Evolutionary conservation across 345 rosid species (phyloP).

Genomic region (Lepidium didymum): DNA sequence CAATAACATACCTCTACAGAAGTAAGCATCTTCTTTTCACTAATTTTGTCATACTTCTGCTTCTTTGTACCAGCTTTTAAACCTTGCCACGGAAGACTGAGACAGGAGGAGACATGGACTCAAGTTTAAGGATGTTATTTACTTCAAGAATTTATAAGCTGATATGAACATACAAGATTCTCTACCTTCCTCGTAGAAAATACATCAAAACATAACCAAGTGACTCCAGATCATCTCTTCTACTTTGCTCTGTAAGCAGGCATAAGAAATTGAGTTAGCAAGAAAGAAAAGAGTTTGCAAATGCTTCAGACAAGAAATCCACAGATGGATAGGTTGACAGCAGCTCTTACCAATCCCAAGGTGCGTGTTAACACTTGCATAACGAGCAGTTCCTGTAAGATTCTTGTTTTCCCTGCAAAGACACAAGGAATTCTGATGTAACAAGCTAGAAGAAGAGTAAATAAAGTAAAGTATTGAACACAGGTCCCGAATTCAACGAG

Average conservation of each 20-base stretch:
- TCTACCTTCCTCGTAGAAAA: constrained; percentile 90
- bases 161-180: constrained; percentile 2
- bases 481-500: background rate
- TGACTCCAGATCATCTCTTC: constrained; percentile 98
- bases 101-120: constrained; percentile 9
- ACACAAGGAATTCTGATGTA: background rate
- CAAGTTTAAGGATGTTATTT: background rate
- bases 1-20: constrained; percentile 61
- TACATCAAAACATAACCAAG: constrained; percentile 98
- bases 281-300: background rate
- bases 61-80: constrained; percentile 91
- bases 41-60: constrained; percentile 95
- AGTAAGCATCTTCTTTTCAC: constrained; percentile 93
- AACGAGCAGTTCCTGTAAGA: constrained; percentile 97
- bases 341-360: constrained; percentile 74
- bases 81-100: constrained; percentile 99
- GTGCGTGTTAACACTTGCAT: constrained; percentile 97
- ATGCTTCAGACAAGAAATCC: background rate
- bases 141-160: background rate
- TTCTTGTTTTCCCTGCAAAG: constrained; percentile 85
- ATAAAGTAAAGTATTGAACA: constrained; percentile 1
- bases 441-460: background rate
- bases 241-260: constrained; percentile 78
- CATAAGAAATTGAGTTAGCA: constrained; percentile 1
- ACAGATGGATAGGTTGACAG: background rate